Evolutionary conservation across 2,329 filamentous ascomycete genomes (phyloP), one percentile per base, ranked within the genome.

Genomic region (Whalleya microplaca): DNA sequence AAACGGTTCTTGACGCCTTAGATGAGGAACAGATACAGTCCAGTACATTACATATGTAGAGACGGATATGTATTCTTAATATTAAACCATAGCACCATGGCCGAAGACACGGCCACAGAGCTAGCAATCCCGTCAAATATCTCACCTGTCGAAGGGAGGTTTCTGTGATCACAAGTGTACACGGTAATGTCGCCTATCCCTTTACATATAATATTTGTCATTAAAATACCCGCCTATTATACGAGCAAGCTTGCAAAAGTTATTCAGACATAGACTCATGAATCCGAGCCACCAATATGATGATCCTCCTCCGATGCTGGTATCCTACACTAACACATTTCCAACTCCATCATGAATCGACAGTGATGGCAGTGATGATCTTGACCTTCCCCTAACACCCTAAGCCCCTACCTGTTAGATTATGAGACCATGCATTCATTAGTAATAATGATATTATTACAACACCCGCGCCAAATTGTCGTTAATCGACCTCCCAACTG

Each of bases 401-500:
- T 12, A 37, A 37, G 4, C 10, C 10, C 10, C 10, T 3, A 12
- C 9, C 32, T 5, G 32, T 37, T 37, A 9, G 32, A 37, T 37
- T 37, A 37, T 37, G 32, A 37, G 32, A 12, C 32, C 32, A 37
- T 37, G 14, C 32, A 37, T 37, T 37, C 32, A 37, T 37, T 37
- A 37, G 32, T 37, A 37, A 37, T 16, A 37, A 37, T 27, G 9
- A 37, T 37, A 37, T 12, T 3, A 37, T 37, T 37, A 46, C 44
- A 29, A 46, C 27, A 37, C 14, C 32, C 32, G 8, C 5, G 10
- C 9, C 32, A 12, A n/a, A 37, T 37, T 14, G 14, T 8, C 32
- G 32, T 53, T 69, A 75, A 56, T 75, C 73, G 44, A 75, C 70
- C 20, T 71, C 71, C 66, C 67, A 69, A 62, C 64, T 69, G 40